Percentiles rank a stretch among this genome's conserved stretches.
These are phyloP conservation scores for Xanthoceras sorbifolium DNA, from an alignment of 345 rosid species.

Conservation along the genomic window DNA sequence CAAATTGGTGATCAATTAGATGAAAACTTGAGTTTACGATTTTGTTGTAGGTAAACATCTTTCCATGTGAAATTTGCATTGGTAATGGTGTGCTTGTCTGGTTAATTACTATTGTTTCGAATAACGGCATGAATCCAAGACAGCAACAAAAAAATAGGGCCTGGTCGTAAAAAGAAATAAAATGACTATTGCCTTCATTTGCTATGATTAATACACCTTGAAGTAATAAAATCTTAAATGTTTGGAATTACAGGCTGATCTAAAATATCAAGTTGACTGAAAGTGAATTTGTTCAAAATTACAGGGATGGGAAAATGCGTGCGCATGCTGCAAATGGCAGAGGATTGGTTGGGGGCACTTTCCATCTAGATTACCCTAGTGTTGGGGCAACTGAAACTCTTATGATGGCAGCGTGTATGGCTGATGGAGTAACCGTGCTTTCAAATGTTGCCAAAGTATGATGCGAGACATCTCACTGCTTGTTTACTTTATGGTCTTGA, in stretches of 20 bases:
- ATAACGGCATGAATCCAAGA: not conserved
- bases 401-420: conserved; percentile 46
- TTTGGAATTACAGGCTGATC: not conserved
- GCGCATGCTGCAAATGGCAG: conserved; percentile 33
- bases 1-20: not conserved
- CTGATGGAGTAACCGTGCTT: conserved; percentile 37
- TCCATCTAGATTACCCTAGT: conserved; percentile 38
- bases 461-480: not conserved
- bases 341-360: conserved; percentile 37
- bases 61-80: not conserved
- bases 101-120: not conserved
- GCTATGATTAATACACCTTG: not conserved
- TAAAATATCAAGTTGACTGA: not conserved
- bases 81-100: not conserved
- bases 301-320: conserved; percentile 27
- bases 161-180: not conserved
- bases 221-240: not conserved
- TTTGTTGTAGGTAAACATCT: not conserved
- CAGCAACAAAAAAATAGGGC: conserved; percentile 4
- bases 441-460: conserved; percentile 41
- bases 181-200: not conserved
- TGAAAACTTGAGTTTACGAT: not conserved
- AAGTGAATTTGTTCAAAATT: conserved; percentile 9
- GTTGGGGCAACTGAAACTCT: conserved; percentile 45
- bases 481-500: conserved; percentile 1